Base-by-base conservation (phyloP, 805 yeast species). In the Candida stauntonica region DNA sequence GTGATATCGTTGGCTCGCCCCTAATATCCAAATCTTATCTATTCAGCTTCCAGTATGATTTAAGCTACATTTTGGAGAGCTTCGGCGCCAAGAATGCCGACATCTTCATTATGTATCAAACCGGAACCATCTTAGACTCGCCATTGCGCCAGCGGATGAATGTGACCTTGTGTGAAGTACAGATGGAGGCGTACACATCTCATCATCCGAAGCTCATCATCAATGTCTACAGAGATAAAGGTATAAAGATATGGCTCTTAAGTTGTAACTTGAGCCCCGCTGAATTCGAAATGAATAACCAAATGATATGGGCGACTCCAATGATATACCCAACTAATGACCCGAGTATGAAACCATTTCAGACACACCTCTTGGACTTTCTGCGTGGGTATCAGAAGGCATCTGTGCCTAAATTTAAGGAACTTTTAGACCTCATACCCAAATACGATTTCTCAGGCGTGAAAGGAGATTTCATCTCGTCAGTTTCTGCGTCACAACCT, bases 121-220 rank as follows among this genome's bases (percentile, higher is more conserved):
- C 35, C 6, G 64, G 64, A 2, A 64, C 68, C 1, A 36, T 64
- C 2, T 2, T 36, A 1, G 56, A 50, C 19, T 19, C 29, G 9
- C 31, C 26, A 6, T 5, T 36, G 24, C 20, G 46, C 14, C 13
- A 7, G 4, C 14, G 26, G 19, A 17, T 28, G 6, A 29, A 44
- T 17, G 34, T 41, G 16, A 32, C 16, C 7, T 8, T 32, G 4
- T 35, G 66, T 7, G 58, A 59, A 29, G 64, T 71, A 1, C 8
- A 33, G 2, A 61, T 66, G 64, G 59, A 63, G 6, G 67, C 61
- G 15, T 72, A 45, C 48, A 60, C 74, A 0, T 64, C 71, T 3
- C 88, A 82, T 55, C 91, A 82, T 54, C 70, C 86, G 1, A 82
- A 82, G 52, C 61, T 81, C 72, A 76, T 81, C 67, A 60, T 82